Conservation (phyloP, 352 stramenopile genomes). For the Saprolegnia parasitica region DNA sequence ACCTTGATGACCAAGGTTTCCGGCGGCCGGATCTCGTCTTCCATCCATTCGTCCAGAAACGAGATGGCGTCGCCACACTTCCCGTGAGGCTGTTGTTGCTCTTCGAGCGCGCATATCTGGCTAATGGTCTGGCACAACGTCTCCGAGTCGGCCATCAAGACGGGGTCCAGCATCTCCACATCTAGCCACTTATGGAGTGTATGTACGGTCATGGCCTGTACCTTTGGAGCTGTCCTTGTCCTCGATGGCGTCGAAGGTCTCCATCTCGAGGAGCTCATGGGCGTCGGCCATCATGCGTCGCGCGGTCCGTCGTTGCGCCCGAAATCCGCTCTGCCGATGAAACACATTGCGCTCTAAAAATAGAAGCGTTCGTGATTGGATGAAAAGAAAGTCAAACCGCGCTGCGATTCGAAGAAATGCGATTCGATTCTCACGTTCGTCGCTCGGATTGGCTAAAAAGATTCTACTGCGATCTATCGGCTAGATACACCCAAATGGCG, state of each 20-base stretch:
- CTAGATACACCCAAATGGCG: no score
- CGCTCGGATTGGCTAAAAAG: neutral
- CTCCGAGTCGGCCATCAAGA: conserved; percentile 18
- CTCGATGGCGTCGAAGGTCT: conserved; percentile 16
- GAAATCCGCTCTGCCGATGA: neutral
- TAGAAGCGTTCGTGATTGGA: neutral
- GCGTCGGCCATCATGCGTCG: conserved; percentile 8
- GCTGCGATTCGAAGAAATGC: neutral
- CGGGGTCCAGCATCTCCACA: conserved; percentile 19
- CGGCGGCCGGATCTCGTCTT: conserved; percentile 13
- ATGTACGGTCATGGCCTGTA: neutral
- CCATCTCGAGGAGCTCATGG: conserved; percentile 24
- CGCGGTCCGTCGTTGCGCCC: neutral
- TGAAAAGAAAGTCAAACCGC: neutral
- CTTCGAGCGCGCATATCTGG: conserved; percentile 26
- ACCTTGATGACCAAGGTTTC: neutral
- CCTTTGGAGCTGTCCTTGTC: neutral
- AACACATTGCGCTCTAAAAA: neutral
- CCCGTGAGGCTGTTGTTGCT: conserved; percentile 1
- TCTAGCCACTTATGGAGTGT: neutral
- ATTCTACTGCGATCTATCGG: no score
- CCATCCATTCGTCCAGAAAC: conserved; percentile 14
- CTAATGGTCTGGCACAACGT: conserved; percentile 22
- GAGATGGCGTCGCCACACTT: neutral
- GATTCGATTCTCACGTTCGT: neutral